Base-by-base conservation (phyloP, 106 monocot species). In the Phalaenopsis aphrodite region DNA sequence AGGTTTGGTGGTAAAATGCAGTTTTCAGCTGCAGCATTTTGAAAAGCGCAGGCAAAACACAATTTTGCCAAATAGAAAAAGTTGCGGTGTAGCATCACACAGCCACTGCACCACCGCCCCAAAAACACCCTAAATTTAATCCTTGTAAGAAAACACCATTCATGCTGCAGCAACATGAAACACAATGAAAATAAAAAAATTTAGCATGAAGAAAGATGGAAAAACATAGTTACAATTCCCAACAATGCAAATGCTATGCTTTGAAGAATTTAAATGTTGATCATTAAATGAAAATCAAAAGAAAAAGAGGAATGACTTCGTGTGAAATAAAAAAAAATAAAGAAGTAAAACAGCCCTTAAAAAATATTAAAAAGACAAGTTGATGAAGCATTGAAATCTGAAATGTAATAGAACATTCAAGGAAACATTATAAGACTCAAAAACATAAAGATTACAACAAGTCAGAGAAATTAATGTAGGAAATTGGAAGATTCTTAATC, bases 351-450 rank as follows among this genome's bases (percentile, higher is more conserved):
- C 24, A 77, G 56, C 11, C 64, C 16, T 52, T 55, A 41, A 15
- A 58, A 57, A 78, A 55, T 30, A 65, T 42, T 55, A 41, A 42
- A 30, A 10, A 55, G 74, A 18, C 41, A 72, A 55, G 17, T 36
- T 24, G n/a, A 56, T 4, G 42, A 79, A 48, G 23, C 9, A 78
- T 41, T 78, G 42, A 72, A 78, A 78, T 42, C 74, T 79, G 46
- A 41, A 61, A 79, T 23, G 79, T 21, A 83, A 79, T 5, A 48
- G 14, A 46, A 47, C 58, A 72, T 45, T 42, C 41, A 69, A 56
- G 14, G 11, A 78, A 82, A 56, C 18, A 73, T 61, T 52, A 79
- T 14, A 85, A 41, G 61, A 78, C 61, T 52, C 52, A 21, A 21
- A 1, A 21, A 61, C 61, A 61, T 61, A 21, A 61, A 30, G 69